Base-by-base conservation (phyloP, 257 asterid genomes). In the Plectranthus barbatus region DNA sequence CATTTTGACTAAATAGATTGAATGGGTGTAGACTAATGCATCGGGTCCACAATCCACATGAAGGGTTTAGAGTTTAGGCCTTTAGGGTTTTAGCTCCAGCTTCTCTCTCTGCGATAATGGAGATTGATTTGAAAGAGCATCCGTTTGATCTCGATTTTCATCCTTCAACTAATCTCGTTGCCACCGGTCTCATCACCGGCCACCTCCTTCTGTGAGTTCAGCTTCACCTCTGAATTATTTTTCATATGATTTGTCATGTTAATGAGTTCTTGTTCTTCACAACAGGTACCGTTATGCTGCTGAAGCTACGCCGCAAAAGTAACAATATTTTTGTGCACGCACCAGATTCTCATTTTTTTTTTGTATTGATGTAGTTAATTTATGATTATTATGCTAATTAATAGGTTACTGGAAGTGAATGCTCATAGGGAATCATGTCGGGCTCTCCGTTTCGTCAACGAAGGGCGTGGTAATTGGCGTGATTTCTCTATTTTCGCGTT, bases 381-480 rank as follows among this genome's bases (percentile, higher is more conserved):
- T 47, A 55, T 67, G 59, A 14, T 64, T 21, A 20, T 55, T n/a
- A 24, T 63, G 40, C 50, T 44, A 47, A 42, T 64, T 60, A 18
- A 5, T 75, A 92, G 99, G 91, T 42, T 80, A 55, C 74, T 81
- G 75, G 83, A 83, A 72, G 88, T 86, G 64, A 68, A 69, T 39
- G 97, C 95, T 66, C 99, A 92, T 75, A 70, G 77, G 1, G 95
- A 92, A 60, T 89, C 99, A 29, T 92, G 99, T 66, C 78, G 96
- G 77, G 72, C 97, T 8, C 81, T 92, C 50, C 95, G 97, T 45
- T 89, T 92, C 55, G 79, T 92, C 75, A 85, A 87, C 13, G 90
- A 85, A 68, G 99, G 99, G 47, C 86, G 81, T 2, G 95, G 99
- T 92, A 79, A 53, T 66, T 47, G 47, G 34, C 7, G 34, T 6